Evolutionary conservation across 768 basidiomycete genomes (phyloP).

Genomic region (Mycena olivaceomarginata): DNA sequence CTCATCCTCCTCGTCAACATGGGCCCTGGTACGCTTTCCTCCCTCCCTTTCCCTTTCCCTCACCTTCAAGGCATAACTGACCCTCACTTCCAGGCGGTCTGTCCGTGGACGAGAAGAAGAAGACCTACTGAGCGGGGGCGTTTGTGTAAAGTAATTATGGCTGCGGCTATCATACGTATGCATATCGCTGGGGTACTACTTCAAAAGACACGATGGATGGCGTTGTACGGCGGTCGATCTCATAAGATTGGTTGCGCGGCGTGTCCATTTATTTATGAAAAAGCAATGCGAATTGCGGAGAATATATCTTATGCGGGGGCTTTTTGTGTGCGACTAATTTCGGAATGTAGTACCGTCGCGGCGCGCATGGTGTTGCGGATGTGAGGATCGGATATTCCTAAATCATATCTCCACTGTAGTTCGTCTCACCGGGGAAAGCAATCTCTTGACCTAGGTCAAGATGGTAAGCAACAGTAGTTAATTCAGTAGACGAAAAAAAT

Average conservation of each 20-base stretch:
- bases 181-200: slow-evolving; percentile 5
- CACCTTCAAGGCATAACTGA: slow-evolving; percentile 11
- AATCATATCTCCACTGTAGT: too few relatives aligned
- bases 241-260: neutral
- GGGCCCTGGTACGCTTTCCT: slow-evolving; percentile 84
- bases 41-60: neutral
- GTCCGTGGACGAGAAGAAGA: slow-evolving; percentile 99
- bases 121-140: slow-evolving; percentile 77
- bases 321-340: neutral
- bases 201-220: slow-evolving; percentile 25
- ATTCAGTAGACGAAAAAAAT: too few relatives aligned
- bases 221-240: neutral
- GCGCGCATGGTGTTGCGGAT: too few relatives aligned
- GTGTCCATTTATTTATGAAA: slow-evolving; percentile 17
- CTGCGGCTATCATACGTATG: slow-evolving; percentile 21
- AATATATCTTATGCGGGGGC: neutral
- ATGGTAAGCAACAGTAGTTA: too few relatives aligned
- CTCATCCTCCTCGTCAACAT: slow-evolving; percentile 98
- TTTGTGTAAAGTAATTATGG: slow-evolving; percentile 23
- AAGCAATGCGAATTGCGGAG: neutral
- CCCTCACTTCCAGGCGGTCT: slow-evolving; percentile 79
- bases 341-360: too few relatives aligned
- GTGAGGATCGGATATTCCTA: too few relatives aligned
- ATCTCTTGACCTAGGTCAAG: too few relatives aligned
- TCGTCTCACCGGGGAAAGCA: too few relatives aligned